These are phyloP conservation scores for Marasmius tenuissimus DNA, from an alignment of 1,284 basidiomycete species.

Conservation along the genomic window DNA sequence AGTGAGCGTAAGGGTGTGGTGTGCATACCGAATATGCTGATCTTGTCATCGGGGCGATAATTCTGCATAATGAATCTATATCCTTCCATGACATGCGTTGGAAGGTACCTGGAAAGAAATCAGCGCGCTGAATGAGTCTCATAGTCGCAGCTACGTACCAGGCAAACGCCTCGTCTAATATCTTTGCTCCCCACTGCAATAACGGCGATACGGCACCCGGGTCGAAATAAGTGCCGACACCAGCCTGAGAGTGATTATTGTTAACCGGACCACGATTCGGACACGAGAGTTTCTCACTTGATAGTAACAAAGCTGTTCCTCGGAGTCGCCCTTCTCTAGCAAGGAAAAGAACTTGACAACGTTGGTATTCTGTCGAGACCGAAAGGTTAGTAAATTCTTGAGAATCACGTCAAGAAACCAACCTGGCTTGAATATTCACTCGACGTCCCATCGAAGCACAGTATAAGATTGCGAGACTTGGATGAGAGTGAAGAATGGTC, in stretches of 20 bases:
- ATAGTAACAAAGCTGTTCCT: constrained; percentile 66
- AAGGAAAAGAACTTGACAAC: constrained; percentile 67
- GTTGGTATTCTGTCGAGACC: constrained; percentile 58
- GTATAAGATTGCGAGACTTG: constrained; percentile 44
- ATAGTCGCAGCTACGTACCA: constrained; percentile 39
- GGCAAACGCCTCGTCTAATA: constrained; percentile 59
- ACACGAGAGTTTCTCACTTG: constrained; percentile 41
- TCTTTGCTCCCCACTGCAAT: constrained; percentile 46
- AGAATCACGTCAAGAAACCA: background rate
- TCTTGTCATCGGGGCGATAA: constrained; percentile 55
- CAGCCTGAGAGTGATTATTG: constrained; percentile 39
- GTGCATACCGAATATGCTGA: constrained; percentile 56
- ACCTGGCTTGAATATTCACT: constrained; percentile 42
- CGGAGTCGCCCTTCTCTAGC: constrained; percentile 55
- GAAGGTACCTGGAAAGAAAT: constrained; percentile 49
- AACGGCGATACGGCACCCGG: constrained; percentile 55
- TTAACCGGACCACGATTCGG: background rate
- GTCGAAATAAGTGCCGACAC: constrained; percentile 61
- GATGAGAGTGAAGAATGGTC: background rate
- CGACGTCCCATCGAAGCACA: constrained; percentile 67
- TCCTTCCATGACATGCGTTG: constrained; percentile 58
- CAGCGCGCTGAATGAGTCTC: background rate
- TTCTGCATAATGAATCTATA: constrained; percentile 65
- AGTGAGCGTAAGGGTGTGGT: no score
- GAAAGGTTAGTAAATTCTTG: background rate